Evolutionary conservation across 2,329 filamentous ascomycete species (phyloP).

Genomic region (Cladosporium sp.): DNA sequence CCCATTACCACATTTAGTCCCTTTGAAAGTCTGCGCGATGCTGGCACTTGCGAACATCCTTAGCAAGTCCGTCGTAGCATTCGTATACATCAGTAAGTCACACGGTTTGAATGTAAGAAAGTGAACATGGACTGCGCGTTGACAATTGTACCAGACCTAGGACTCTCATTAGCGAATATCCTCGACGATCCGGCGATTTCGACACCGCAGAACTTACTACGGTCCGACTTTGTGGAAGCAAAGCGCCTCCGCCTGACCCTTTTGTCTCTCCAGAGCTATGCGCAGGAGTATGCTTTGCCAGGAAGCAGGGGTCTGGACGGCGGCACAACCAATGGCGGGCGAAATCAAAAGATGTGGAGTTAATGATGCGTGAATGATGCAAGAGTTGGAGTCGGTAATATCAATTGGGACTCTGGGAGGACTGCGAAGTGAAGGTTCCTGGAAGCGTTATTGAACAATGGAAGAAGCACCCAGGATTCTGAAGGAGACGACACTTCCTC

Average conservation of each 20-base stretch:
- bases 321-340: not conserved
- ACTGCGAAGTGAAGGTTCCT: not conserved
- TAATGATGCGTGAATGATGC: not conserved
- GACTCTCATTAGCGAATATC: slow-evolving; percentile 1
- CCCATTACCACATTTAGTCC: slow-evolving; percentile 3
- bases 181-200: slow-evolving; percentile 1
- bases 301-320: not conserved
- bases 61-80: slow-evolving; percentile 13
- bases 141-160: slow-evolving; percentile 1
- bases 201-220: not conserved
- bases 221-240: slow-evolving; percentile 8
- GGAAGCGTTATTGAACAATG: not conserved
- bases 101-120: not conserved
- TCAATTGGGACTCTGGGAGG: not conserved
- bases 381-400: not conserved
- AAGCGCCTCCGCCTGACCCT: slow-evolving; percentile 6
- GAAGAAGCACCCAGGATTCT: not conserved
- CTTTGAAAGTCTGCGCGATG: slow-evolving; percentile 14
- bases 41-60: slow-evolving; percentile 17
- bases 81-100: slow-evolving; percentile 16
- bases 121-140: not conserved
- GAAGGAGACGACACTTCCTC: not conserved
- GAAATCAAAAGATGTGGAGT: not conserved
- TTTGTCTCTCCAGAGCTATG: slow-evolving; percentile 3
- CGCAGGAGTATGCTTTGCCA: slow-evolving; percentile 4